Base-by-base conservation (phyloP, 2,329 filamentous ascomycete genomes). In the Colletotrichum sp. region DNA sequence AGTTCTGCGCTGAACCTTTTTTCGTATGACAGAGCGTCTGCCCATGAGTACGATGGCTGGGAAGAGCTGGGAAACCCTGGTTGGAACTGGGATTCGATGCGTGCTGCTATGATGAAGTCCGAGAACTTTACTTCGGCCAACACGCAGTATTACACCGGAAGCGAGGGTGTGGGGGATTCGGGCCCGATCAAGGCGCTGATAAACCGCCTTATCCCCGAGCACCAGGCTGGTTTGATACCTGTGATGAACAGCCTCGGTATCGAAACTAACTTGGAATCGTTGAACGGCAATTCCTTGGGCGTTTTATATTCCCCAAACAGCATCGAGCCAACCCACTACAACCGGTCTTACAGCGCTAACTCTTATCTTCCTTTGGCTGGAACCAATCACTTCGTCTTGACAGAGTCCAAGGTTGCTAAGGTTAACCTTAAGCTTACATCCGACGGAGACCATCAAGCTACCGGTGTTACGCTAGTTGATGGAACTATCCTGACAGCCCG, bases 221-320 rank as follows among this genome's bases (percentile, higher is more conserved):
- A 88, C 34, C 86, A 88, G 76, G 77, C 83, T 13, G 78, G 82
- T 0, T 89, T 85, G 82, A 84, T 86, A 32, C 87, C 87, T 0
- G 86, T 88, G 0, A 80, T 91, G 48, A 85, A 87, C 60, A 79
- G 78, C 5, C 81, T 91, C 3, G 88, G 88, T 3, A 78, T 86
- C 3, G 64, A 78, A 27, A 83, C 82, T 8, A 85, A 83, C 36
- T 80, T 89, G 2, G 81, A 88, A 63, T 89, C 87, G 12, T 82
- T 91, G 6, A 83, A 85, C 25, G 89, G 90, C 5, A 85, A 88
- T 63, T 86, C 86, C 19, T 79, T 90, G 6, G 90, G 90, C 12
- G 87, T 87, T 9, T 87, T 87, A 80, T 86, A 85, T 30, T 87
- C 89, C 68, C 84, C 90, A 6, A 88, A 85, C 77, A 89, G 86